These are phyloP conservation scores for Arthrobotrys sinensis DNA, from an alignment of 2,329 filamentous ascomycete genomes.

Conservation along the genomic window DNA sequence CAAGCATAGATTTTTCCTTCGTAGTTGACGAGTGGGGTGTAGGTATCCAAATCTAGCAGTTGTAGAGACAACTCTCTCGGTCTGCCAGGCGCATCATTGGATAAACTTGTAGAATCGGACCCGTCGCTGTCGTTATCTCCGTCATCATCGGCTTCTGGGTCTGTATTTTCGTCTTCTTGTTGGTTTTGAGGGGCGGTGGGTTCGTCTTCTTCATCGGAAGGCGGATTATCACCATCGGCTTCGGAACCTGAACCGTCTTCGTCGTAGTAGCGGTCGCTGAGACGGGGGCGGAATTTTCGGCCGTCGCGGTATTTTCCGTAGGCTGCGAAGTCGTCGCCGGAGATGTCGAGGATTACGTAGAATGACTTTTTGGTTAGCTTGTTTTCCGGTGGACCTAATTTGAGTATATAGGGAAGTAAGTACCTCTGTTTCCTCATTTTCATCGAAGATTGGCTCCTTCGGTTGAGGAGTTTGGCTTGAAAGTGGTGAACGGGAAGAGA, in stretches of 20 bases:
- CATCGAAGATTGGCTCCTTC: slow-evolving; percentile 32
- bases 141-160: slow-evolving; percentile 1
- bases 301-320: slow-evolving; percentile 59
- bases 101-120: background rate
- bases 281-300: slow-evolving; percentile 36
- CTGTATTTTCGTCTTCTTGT: slow-evolving; percentile 6
- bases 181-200: background rate
- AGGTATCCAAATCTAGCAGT: slow-evolving; percentile 36
- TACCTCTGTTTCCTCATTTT: slow-evolving; percentile 59
- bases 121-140: background rate
- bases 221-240: background rate
- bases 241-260: slow-evolving; percentile 19
- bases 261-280: slow-evolving; percentile 37
- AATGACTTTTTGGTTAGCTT: slow-evolving; percentile 39
- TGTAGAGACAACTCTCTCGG: slow-evolving; percentile 38
- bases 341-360: slow-evolving; percentile 59
- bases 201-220: slow-evolving; percentile 3
- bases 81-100: background rate
- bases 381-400: background rate
- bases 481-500: slow-evolving; percentile 35
- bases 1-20: slow-evolving; percentile 55
- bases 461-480: slow-evolving; percentile 1
- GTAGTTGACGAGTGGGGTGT: slow-evolving; percentile 44
- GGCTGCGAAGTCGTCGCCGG: slow-evolving; percentile 55
- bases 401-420: background rate